Base-by-base conservation (phyloP, 2,329 filamentous ascomycete genomes). In the Pseudogymnoascus sp. region DNA sequence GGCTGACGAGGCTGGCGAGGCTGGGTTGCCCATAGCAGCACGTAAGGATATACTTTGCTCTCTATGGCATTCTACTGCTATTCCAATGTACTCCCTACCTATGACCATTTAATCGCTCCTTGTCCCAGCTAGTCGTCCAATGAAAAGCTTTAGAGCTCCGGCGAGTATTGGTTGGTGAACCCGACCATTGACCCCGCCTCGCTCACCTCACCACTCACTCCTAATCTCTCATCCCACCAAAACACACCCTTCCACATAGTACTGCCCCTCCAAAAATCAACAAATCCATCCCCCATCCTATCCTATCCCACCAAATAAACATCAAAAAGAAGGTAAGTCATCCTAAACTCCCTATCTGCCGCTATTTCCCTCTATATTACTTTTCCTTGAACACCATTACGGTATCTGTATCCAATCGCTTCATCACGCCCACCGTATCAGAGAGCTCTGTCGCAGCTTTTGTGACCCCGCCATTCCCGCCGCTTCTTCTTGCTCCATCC, bases 371-470 rank as follows among this genome's bases (percentile, higher is more conserved):
- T 44, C 21, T 50, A 50, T 50, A 50, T 50, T 50, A 50, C 44
- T 50, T 50, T 50, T 50, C 44, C 44, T 11, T 26, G 13, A 50
- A 19, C 7, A 21, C 13, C 13, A 50, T 50, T 50, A 50, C 44
- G 44, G 26, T 50, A 50, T 26, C 44, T 50, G 21, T 50, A 50
- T 50, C 44, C 44, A 50, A 28, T 47, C 44, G 44, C 21, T 28
- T 26, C 23, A 26, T 50, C 44, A 31, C 31, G 28, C 26, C 33
- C 19, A n/a, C 65, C 70, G 67, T 70, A 68, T 68, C 66, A 53
- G 60, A 53, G 66, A 62, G 53, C 35, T 59, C 42, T 65, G 31
- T 64, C 28, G 26, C 35, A 66, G 62, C 66, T 68, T 53, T 44
- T 66, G 23, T 50, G 57, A 44, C 63, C 59, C 42, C 65, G 31